A percentile compares a stretch with the other conserved stretches of the same genome.
These are phyloP conservation scores for Neurospora sp. DNA, from an alignment of 495 filamentous ascomycete genomes.

Conservation along the genomic window DNA sequence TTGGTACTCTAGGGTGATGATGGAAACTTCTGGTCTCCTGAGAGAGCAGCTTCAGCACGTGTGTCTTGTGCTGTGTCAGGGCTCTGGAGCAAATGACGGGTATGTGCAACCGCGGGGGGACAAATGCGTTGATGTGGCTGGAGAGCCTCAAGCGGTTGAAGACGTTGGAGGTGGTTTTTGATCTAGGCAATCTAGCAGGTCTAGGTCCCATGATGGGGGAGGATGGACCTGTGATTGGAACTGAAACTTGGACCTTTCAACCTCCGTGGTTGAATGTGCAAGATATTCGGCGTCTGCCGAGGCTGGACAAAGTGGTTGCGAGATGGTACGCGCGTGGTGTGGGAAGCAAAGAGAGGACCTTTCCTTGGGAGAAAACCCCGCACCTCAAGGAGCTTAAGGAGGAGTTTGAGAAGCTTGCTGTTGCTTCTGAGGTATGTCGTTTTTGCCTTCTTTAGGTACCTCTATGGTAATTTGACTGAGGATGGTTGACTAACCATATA, in stretches of 20 bases:
- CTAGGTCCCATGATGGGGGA: not conserved
- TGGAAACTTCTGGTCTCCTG: not conserved
- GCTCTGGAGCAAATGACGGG: not conserved
- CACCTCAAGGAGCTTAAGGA: not conserved
- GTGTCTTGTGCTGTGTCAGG: not conserved
- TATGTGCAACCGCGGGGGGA: not conserved
- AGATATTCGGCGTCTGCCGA: not conserved
- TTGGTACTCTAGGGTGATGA: not conserved
- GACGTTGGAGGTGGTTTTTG: not conserved
- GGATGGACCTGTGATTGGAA: not conserved
- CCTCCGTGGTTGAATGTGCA: not conserved
- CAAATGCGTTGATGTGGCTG: not conserved
- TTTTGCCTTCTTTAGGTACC: not conserved
- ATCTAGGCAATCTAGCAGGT: not conserved
- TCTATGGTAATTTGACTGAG: not conserved
- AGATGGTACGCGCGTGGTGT: not conserved
- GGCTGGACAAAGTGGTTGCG: not conserved
- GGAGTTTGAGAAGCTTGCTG: not conserved
- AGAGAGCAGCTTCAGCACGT: not conserved
- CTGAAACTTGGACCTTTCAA: not conserved
- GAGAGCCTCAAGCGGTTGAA: not conserved
- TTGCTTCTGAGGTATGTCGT: not conserved
- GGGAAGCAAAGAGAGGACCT: not conserved
- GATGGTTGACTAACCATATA: not conserved
- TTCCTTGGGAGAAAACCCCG: not conserved